Evolutionary conservation across 176 grass and related monocot genomes (phyloP), one percentile per base, ranked within the genome.

Genomic region (Triticum timopheevii): DNA sequence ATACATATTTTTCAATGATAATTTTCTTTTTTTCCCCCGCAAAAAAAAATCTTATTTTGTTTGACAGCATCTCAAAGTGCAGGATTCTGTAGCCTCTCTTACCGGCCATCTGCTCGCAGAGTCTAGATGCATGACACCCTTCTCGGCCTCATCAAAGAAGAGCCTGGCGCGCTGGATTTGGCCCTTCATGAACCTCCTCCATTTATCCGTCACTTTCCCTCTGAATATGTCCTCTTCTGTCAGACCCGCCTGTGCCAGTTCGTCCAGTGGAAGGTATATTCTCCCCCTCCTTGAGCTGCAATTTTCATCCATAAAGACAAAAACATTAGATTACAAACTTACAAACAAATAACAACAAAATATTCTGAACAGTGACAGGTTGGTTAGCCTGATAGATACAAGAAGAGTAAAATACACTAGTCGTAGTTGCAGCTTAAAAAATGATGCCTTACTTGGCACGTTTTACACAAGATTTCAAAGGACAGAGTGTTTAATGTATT

Each of bases 191-290:
- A 98, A 98, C 87, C 80, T 91, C 66, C 92, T 93, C 97, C 97
- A 98, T 66, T 84, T 98, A 58, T 94, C 94, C 0, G 92, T 98
- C 88, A 98, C 92, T 86, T 93, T 93, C 77, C 97, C 97, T 82
- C 82, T 83, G 82, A 96, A 93, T 83, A 98, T 91, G 80, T 98
- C 97, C 1, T 98, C 89, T 61, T 98, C 94, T 5, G 86, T 91
- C 20, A 98, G 87, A 28, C 88, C 97, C 25, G 92, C 92, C 22
- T 85, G 82, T 4, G 88, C 90, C 65, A 98, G 44, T 47, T 98
- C 97, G 61, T 98, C 97, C 78, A 89, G 58, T 54, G 97, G 97
- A 89, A 98, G 93, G 88, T 98, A 98, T 91, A 98, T 94, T 88
- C 97, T 94, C 50, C 97, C 92, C 79, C 97, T 92, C 80, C 92